These are phyloP conservation scores for Diplogelasinospora grovesii DNA, from an alignment of 495 filamentous ascomycete genomes.

Conservation along the genomic window DNA sequence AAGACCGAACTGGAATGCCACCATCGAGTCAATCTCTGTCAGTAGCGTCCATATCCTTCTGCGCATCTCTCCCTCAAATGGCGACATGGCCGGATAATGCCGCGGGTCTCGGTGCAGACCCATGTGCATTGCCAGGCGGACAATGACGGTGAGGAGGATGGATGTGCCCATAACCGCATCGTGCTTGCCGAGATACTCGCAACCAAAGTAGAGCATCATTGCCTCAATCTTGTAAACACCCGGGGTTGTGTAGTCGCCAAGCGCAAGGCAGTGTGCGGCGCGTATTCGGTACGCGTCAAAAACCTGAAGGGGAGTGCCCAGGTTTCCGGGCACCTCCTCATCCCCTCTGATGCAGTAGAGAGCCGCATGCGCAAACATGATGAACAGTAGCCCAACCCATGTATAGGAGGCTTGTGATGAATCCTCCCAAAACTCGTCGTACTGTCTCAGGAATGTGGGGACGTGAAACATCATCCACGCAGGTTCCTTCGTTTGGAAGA, in stretches of 20 bases:
- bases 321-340: slow-evolving; percentile 17
- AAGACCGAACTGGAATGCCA: slow-evolving; percentile 26
- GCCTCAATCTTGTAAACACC: slow-evolving; percentile 36
- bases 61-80: slow-evolving; percentile 32
- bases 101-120: slow-evolving; percentile 34
- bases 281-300: slow-evolving; percentile 20
- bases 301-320: slow-evolving; percentile 15
- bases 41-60: slow-evolving; percentile 30
- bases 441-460: slow-evolving; percentile 37
- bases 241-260: slow-evolving; percentile 37
- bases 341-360: slow-evolving; percentile 15
- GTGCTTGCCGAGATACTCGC: slow-evolving; percentile 26
- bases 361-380: slow-evolving; percentile 21
- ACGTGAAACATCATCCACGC: slow-evolving; percentile 35
- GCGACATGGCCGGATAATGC: slow-evolving; percentile 28
- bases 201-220: slow-evolving; percentile 27
- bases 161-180: slow-evolving; percentile 35
- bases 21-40: slow-evolving; percentile 19
- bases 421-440: slow-evolving; percentile 26
- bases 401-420: slow-evolving; percentile 13
- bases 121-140: slow-evolving; percentile 35
- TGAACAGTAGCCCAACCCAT: slow-evolving; percentile 25
- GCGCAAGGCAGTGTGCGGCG: slow-evolving; percentile 29
- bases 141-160: slow-evolving; percentile 29
- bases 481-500: slow-evolving; percentile 40